A percentile compares a stretch with the other conserved stretches of the same genome.
phyloP scores from a whole-genome alignment of 2,329 filamentous ascomycete species.

The Diaporthe velutina region DNA sequence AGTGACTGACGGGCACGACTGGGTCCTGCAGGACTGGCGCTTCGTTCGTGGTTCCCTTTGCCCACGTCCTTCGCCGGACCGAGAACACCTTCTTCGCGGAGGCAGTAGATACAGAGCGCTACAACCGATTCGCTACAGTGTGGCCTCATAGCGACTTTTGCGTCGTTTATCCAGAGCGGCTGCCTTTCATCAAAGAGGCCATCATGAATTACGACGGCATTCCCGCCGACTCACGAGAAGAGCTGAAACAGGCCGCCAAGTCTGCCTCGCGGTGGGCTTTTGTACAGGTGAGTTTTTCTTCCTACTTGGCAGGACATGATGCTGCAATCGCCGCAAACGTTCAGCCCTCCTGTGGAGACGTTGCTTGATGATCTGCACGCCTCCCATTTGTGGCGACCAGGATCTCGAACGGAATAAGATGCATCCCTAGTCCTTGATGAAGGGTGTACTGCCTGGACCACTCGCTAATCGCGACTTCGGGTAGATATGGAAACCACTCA shows the following conservation, averaged over 20 bases:
- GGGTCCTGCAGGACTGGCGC: constrained; percentile 22
- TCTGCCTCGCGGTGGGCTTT: constrained; percentile 28
- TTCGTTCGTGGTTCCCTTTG: constrained; percentile 24
- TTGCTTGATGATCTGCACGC: too few relatives aligned
- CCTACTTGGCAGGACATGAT: not conserved
- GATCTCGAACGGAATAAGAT: not conserved
- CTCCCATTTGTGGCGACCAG: not conserved
- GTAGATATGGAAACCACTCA: constrained; percentile 60
- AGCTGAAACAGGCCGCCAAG: constrained; percentile 53
- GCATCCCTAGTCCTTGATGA: not conserved
- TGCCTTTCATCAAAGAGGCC: constrained; percentile 3
- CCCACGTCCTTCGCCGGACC: constrained; percentile 28
- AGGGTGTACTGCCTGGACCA: not conserved
- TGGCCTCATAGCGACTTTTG: constrained; percentile 65
- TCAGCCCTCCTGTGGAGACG: not conserved
- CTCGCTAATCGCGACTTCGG: not conserved
- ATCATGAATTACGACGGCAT: constrained; percentile 58
- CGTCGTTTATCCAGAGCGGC: constrained; percentile 1
- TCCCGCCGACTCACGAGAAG: constrained; percentile 55
- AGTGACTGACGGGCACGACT: not conserved
- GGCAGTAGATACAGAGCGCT: constrained; percentile 55
- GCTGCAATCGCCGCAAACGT: not conserved
- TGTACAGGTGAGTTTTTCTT: not conserved
- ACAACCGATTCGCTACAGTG: constrained; percentile 45
- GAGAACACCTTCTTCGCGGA: constrained; percentile 8